A percentile compares a stretch with the other conserved stretches of the same genome.
phyloP scores from a whole-genome alignment of 352 stramenopile genomes.

The Saprolegnia parasitica region DNA sequence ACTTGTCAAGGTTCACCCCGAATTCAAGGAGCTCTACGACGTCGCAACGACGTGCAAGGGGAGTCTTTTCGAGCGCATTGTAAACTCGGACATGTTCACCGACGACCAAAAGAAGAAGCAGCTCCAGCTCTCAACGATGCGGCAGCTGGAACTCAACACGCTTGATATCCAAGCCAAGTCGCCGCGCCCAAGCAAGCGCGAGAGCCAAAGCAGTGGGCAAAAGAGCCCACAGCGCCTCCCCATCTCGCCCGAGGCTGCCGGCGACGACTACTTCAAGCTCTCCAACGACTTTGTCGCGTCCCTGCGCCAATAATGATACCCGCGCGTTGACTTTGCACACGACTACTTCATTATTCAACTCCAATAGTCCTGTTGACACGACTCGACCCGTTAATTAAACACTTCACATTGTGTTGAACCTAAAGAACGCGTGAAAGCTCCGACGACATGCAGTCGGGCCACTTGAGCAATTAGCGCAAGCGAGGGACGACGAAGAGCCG shows the following conservation, averaged over 20 bases:
- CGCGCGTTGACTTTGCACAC: neutral
- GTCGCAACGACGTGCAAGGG: slow-evolving; percentile 21
- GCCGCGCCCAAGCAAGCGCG: slow-evolving; percentile 7
- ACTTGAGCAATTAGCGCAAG: no score
- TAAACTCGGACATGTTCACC: slow-evolving; percentile 26
- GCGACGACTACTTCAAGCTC: slow-evolving; percentile 28
- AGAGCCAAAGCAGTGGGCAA: neutral
- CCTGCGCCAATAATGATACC: slow-evolving; percentile 13
- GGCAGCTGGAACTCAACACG: slow-evolving; percentile 26
- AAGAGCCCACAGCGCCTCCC: slow-evolving; percentile 1
- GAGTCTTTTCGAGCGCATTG: slow-evolving; percentile 22
- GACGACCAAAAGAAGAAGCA: slow-evolving; percentile 30
- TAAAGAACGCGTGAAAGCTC: no score
- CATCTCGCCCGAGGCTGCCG: slow-evolving; percentile 1
- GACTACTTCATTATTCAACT: neutral
- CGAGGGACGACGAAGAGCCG: no score
- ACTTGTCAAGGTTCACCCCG: slow-evolving; percentile 24
- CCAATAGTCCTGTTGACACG: neutral
- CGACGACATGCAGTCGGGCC: no score
- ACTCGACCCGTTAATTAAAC: neutral
- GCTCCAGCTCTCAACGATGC: slow-evolving; percentile 12
- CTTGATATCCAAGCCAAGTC: slow-evolving; percentile 14
- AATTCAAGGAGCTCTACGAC: slow-evolving; percentile 29
- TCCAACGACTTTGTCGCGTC: slow-evolving; percentile 17
- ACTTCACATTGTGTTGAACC: no score